Base-by-base conservation (phyloP, 192 early-diverging fungal genomes). In the Coemansia sp. region DNA sequence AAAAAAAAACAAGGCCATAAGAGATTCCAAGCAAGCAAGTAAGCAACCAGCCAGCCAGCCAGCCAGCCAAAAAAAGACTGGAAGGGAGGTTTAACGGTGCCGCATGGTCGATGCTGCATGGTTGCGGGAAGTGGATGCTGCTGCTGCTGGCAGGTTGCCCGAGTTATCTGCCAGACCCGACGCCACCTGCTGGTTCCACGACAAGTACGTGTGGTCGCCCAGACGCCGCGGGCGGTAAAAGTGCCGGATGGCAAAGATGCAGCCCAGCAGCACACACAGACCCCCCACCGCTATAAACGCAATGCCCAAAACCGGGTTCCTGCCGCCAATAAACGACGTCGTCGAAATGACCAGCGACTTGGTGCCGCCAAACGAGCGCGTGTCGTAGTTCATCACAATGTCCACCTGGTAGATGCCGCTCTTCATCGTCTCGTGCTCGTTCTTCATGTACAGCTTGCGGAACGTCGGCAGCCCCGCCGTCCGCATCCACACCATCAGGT, bases 401-500 rank as follows among this genome's bases (percentile, higher is more conserved):
- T 82, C 66, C 7, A 97, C 67, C 44, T 81, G 58, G 54, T 93
- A 99, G 14, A 69, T 79, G 16, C 93, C 94, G 44, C 54, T 68
- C 48, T 62, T 53, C 66, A 97, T 71, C 11, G 66, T 62, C 40
- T 76, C 75, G 3, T 71, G 51, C 34, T 82, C 81, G 63, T 93
- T 88, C 60, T 83, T 81, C 30, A 91, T 91, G 64, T 90, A 98
- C 40, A 99, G 79, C 74, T 99, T 99, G 47, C 96, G 80, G 79
- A 99, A 99, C 30, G 86, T 93, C 28, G 97, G 97, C 47, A 96
- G 80, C 9, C 96, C 93, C 15, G 93, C 93, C 0, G 90, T 91
- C 34, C 96, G 83, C 94, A 99, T 96, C 97, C 97, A 99, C 15
- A 99, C 97, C 60, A 94, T 90, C 60, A 99, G 90, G 40, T 87